Evolutionary conservation across 2,329 filamentous ascomycete genomes (phyloP).

Genomic region (Colletotrichum truncatum): DNA sequence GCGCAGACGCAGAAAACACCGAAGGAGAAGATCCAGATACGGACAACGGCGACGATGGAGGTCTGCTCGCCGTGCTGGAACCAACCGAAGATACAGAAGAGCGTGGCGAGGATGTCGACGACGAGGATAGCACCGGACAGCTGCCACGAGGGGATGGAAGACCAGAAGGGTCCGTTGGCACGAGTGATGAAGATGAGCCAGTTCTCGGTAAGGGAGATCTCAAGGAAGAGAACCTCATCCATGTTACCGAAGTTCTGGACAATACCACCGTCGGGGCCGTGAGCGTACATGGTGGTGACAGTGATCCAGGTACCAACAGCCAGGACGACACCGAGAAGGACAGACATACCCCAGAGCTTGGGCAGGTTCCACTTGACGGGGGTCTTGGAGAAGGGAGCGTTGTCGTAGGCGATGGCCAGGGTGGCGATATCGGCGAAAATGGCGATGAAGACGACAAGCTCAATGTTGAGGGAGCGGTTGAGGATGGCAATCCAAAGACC

Average conservation of each 20-base stretch:
- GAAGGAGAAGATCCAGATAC: slow-evolving; percentile 92
- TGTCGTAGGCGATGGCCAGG: slow-evolving; percentile 92
- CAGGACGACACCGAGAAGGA: slow-evolving; percentile 83
- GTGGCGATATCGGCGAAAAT: slow-evolving; percentile 95
- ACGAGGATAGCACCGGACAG: slow-evolving; percentile 79
- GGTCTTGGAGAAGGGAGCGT: slow-evolving; percentile 58
- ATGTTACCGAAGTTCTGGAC: slow-evolving; percentile 88
- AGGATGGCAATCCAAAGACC: slow-evolving; percentile 92
- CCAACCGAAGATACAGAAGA: slow-evolving; percentile 88
- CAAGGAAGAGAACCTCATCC: slow-evolving; percentile 86
- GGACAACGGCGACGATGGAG: slow-evolving; percentile 84
- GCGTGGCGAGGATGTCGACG: slow-evolving; percentile 85
- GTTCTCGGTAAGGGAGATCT: slow-evolving; percentile 92
- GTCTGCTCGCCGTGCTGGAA: slow-evolving; percentile 74
- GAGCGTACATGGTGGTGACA: slow-evolving; percentile 82
- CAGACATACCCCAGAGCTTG: slow-evolving; percentile 92
- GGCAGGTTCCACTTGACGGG: slow-evolving; percentile 94
- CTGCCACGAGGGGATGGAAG: slow-evolving; percentile 88
- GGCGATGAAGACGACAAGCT: slow-evolving; percentile 91
- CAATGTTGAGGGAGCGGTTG: slow-evolving; percentile 84
- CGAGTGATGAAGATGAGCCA: slow-evolving; percentile 98
- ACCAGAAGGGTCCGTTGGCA: slow-evolving; percentile 93
- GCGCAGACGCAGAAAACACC: slow-evolving; percentile 88
- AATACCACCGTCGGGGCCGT: slow-evolving; percentile 79
- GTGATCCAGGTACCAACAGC: slow-evolving; percentile 89